phyloP scores from a whole-genome alignment of 805 yeast species.

The Wickerhamomyces alni region DNA sequence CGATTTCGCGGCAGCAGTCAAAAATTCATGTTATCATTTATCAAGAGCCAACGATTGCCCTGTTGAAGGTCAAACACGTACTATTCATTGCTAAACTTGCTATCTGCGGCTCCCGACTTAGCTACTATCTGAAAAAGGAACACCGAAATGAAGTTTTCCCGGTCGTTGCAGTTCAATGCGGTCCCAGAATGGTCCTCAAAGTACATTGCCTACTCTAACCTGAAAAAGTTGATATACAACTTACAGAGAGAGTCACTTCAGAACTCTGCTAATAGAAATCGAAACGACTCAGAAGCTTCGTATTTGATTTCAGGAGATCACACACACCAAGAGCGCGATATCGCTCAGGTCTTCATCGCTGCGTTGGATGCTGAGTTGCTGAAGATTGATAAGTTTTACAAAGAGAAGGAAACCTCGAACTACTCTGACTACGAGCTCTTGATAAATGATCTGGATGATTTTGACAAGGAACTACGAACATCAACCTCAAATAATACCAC shows the following conservation, averaged over 20 bases:
- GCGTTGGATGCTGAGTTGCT: constrained; percentile 74
- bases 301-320: constrained; percentile 26
- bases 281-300: constrained; percentile 20
- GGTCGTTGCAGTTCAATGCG: constrained; percentile 91
- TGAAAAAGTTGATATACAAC: constrained; percentile 78
- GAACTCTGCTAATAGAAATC: constrained; percentile 3
- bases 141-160: constrained; percentile 79
- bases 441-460: constrained; percentile 56
- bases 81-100: too few relatives aligned
- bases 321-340: constrained; percentile 33
- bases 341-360: constrained; percentile 52
- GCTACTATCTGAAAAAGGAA: too few relatives aligned
- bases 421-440: constrained; percentile 49
- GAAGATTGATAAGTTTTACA: constrained; percentile 74
- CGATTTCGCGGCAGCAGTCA: too few relatives aligned
- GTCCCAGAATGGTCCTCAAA: constrained; percentile 97
- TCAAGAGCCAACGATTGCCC: too few relatives aligned
- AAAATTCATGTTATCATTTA: too few relatives aligned
- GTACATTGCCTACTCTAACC: constrained; percentile 82
- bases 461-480: constrained; percentile 32
- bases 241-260: constrained; percentile 59
- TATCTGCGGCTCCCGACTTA: too few relatives aligned
- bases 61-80: too few relatives aligned
- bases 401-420: constrained; percentile 55
- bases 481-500: neutral